phyloP scores from a whole-genome alignment of 1,284 basidiomycete species.

The Neotropicomus parvogracilis region DNA sequence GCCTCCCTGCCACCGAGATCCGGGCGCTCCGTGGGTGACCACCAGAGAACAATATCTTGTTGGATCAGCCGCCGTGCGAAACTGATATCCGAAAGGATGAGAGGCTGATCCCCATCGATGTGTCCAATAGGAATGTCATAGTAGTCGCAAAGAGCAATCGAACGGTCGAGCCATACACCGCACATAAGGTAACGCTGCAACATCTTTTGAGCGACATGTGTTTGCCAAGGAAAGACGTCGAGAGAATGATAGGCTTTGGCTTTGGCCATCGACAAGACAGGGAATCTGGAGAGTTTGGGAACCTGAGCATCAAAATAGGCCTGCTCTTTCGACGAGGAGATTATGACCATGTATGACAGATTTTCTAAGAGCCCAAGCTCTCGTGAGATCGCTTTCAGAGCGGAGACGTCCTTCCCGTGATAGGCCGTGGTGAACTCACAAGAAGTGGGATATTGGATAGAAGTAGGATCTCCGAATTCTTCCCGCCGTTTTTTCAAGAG shows the following conservation, averaged over 20 bases:
- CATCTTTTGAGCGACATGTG: conserved; percentile 74
- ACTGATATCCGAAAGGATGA: conserved; percentile 86
- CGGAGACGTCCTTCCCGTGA: conserved; percentile 76
- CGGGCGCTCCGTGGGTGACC: conserved; percentile 87
- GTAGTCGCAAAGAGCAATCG: conserved; percentile 81
- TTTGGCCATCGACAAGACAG: conserved; percentile 83
- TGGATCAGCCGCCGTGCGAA: conserved; percentile 84
- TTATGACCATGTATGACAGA: conserved; percentile 69
- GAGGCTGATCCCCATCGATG: conserved; percentile 84
- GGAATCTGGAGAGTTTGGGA: conserved; percentile 79
- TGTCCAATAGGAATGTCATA: conserved; percentile 93
- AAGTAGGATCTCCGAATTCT: conserved; percentile 40
- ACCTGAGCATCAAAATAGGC: conserved; percentile 79
- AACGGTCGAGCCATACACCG: conserved; percentile 79
- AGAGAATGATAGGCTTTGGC: conserved; percentile 70
- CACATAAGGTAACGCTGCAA: conserved; percentile 78
- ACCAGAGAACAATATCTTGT: conserved; percentile 95
- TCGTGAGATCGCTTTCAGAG: conserved; percentile 85
- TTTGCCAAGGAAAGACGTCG: conserved; percentile 78
- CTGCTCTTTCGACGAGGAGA: conserved; percentile 86
- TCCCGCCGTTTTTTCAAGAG: conserved; percentile 46
- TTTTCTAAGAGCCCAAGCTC: conserved; percentile 77
- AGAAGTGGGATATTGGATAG: conserved; percentile 68
- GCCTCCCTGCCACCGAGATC: conserved; percentile 94
- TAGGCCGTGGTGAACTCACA: conserved; percentile 75